These are phyloP conservation scores for Chrysophaeum taylorii DNA, from an alignment of 352 stramenopile genomes.

Conservation along the genomic window DNA sequence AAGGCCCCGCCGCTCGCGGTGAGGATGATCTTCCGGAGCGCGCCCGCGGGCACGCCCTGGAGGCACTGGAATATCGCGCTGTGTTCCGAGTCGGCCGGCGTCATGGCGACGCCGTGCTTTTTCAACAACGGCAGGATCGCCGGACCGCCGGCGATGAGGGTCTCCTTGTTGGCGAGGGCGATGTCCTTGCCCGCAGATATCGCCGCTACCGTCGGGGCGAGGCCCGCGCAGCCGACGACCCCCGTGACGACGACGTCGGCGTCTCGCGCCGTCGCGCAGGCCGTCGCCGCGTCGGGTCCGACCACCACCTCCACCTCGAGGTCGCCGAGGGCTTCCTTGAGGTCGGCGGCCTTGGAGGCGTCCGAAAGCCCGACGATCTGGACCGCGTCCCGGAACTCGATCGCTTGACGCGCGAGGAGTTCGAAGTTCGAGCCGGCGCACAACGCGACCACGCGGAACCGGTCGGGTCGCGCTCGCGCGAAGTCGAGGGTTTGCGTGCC, in stretches of 20 bases:
- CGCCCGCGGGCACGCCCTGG: slow-evolving; percentile 58
- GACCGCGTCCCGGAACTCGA: slow-evolving; percentile 54
- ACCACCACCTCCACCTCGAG: slow-evolving; percentile 36
- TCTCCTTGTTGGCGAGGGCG: slow-evolving; percentile 73
- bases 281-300: slow-evolving; percentile 57
- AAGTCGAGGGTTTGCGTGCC: slow-evolving; percentile 74
- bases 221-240: slow-evolving; percentile 63
- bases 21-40: slow-evolving; percentile 58
- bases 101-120: slow-evolving; percentile 63
- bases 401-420: slow-evolving; percentile 59
- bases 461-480: slow-evolving; percentile 56
- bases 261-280: slow-evolving; percentile 45
- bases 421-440: slow-evolving; percentile 56
- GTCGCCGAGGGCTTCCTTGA: slow-evolving; percentile 30
- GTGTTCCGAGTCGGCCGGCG: slow-evolving; percentile 65
- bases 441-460: slow-evolving; percentile 62
- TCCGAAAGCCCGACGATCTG: slow-evolving; percentile 39
- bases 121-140: slow-evolving; percentile 63
- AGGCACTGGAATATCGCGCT: slow-evolving; percentile 73
- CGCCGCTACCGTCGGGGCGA: slow-evolving; percentile 53
- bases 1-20: slow-evolving; percentile 64
- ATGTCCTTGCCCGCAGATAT: slow-evolving; percentile 69
- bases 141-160: slow-evolving; percentile 59
- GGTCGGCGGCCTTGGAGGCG: slow-evolving; percentile 35
- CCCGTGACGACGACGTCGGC: slow-evolving; percentile 64